These are phyloP conservation scores for Colletotrichum tamarilloi DNA, from an alignment of 2,329 filamentous ascomycete genomes.

Conservation along the genomic window DNA sequence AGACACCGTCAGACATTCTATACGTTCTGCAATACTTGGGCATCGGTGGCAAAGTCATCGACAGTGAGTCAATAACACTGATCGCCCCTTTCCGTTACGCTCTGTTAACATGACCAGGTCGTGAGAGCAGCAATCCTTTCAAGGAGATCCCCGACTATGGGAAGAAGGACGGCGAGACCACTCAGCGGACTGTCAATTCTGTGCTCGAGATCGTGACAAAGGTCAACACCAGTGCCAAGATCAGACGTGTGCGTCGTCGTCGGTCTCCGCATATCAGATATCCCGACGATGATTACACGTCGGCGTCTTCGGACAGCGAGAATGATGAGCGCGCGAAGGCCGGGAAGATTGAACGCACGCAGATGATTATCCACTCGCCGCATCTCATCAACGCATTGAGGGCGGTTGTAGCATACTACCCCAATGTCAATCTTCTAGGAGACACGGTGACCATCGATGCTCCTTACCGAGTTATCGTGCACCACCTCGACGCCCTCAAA, in stretches of 20 bases:
- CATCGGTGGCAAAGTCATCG: conserved; percentile 45
- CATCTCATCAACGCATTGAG: conserved; percentile 59
- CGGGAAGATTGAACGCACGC: conserved; percentile 45
- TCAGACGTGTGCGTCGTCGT: conserved; percentile 17
- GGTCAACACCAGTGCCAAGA: conserved; percentile 42
- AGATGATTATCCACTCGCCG: conserved; percentile 57
- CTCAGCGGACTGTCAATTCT: conserved; percentile 42
- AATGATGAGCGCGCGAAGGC: conserved; percentile 41
- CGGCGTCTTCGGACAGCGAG: conserved; percentile 38
- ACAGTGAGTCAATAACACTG: conserved; percentile 44
- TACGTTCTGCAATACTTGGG: conserved; percentile 55
- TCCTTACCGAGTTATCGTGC: conserved; percentile 61
- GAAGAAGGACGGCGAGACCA: conserved; percentile 38
- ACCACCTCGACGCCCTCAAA: conserved; percentile 56
- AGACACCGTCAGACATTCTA: conserved; percentile 48
- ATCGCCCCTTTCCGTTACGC: neutral
- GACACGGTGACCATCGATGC: conserved; percentile 52
- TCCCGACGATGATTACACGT: conserved; percentile 37
- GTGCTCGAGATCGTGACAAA: conserved; percentile 57
- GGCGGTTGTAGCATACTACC: conserved; percentile 61
- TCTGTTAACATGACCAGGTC: conserved; percentile 44
- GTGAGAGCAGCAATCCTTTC: conserved; percentile 52
- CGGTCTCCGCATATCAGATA: neutral
- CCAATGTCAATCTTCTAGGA: conserved; percentile 50
- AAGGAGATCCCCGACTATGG: conserved; percentile 45